Evolutionary conservation across 139 green algal species (phyloP).

Genomic region (Chlorella sp.): DNA sequence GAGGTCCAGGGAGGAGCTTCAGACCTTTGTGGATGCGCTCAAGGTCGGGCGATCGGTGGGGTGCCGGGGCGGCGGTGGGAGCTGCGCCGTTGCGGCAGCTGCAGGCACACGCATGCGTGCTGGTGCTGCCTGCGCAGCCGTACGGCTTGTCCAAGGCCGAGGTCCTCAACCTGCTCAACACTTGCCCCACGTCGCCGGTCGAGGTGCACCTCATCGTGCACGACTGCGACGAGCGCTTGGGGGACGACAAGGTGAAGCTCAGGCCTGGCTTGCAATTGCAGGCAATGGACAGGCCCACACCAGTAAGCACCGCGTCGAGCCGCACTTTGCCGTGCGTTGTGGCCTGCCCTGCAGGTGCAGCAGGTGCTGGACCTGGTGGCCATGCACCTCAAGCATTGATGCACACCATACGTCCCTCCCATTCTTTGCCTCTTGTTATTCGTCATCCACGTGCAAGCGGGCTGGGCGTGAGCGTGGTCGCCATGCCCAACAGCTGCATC

Average conservation of each 20-base stretch:
- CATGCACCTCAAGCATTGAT: constrained; percentile 5
- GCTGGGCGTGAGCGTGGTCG: no score
- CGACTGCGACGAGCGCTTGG: neutral
- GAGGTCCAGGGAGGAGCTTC: neutral
- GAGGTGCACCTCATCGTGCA: constrained; percentile 1
- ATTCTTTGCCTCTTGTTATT: no score
- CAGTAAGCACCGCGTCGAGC: no score
- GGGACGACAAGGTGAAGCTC: no score
- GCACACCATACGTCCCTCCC: no score
- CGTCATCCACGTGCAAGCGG: no score
- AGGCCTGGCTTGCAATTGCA: neutral
- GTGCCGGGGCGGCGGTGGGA: neutral
- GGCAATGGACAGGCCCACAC: neutral
- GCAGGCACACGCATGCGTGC: neutral
- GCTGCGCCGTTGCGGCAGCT: neutral
- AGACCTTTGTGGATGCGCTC: neutral
- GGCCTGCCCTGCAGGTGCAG: neutral
- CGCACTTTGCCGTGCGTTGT: neutral
- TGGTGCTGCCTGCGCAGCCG: no score
- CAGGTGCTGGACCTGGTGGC: neutral
- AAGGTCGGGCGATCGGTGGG: neutral
- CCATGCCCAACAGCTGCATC: no score
- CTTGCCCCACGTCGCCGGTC: neutral
- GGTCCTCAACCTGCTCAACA: neutral
- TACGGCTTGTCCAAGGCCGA: neutral